phyloP scores from a whole-genome alignment of 345 rosid genomes.

The Iberis pinnata region DNA sequence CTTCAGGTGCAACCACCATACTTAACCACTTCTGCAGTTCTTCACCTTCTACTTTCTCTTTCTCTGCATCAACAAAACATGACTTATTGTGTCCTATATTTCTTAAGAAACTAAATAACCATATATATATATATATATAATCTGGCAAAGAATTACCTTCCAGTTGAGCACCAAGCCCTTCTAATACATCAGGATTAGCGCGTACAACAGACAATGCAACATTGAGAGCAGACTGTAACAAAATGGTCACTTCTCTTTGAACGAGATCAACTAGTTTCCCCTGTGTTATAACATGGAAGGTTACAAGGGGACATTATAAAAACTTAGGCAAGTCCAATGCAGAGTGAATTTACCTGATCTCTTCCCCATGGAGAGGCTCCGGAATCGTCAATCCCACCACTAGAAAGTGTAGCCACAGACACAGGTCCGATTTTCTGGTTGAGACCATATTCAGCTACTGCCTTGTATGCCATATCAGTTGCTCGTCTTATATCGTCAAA shows the following conservation, averaged over 20 bases:
- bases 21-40: conserved; percentile 79
- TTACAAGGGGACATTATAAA: not conserved
- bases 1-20: conserved; percentile 75
- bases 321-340: not conserved
- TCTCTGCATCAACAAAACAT: conserved; percentile 44
- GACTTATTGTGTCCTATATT: too few relatives aligned
- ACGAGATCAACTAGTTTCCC: conserved; percentile 90
- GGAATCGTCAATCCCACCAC: conserved; percentile 79
- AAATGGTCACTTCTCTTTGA: conserved; percentile 70
- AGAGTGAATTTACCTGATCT: conserved; percentile 66
- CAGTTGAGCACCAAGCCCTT: conserved; percentile 86
- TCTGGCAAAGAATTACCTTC: conserved; percentile 51
- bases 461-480: conserved; percentile 94
- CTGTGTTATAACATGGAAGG: conserved; percentile 34
- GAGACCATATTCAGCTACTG: conserved; percentile 96
- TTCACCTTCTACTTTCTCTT: conserved; percentile 94
- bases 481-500: conserved; percentile 94
- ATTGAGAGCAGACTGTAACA: conserved; percentile 71
- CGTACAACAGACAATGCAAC: conserved; percentile 74
- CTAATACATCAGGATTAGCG: conserved; percentile 78
- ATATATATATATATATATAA: not conserved
- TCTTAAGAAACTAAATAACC: too few relatives aligned
- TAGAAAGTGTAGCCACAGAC: conserved; percentile 74
- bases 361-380: conserved; percentile 74
- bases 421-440: conserved; percentile 77